A percentile compares a stretch with the other conserved stretches of the same genome.
Conservation (phyloP, 2,329 filamentous ascomycete species). For the Leptodontidium sp. region DNA sequence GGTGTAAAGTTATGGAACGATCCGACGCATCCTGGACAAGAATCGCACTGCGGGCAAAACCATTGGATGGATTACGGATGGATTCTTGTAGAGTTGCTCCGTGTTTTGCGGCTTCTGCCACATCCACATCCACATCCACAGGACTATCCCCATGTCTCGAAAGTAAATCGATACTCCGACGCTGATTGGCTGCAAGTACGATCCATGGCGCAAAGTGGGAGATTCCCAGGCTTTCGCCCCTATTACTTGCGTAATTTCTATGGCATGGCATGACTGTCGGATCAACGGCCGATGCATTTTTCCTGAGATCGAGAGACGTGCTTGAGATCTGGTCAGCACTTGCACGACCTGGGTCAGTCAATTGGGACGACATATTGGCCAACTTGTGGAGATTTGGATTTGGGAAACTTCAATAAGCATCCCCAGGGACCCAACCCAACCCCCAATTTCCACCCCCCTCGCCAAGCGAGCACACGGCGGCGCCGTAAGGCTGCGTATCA, state of each 20-base stretch:
- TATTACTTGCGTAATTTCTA: slow-evolving; percentile 20
- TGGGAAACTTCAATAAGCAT: background rate
- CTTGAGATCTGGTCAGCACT: slow-evolving; percentile 14
- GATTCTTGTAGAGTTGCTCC: background rate
- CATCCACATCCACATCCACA: background rate
- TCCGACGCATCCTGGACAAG: slow-evolving; percentile 1
- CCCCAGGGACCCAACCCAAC: too few species aligned
- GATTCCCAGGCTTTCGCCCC: slow-evolving; percentile 10
- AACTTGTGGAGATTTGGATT: too few species aligned
- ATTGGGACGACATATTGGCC: too few species aligned
- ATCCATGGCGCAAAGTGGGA: background rate
- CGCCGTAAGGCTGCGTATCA: background rate
- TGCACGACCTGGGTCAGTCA: background rate
- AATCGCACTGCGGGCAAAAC: background rate
- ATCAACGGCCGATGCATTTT: background rate
- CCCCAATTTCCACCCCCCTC: background rate
- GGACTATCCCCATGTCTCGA: slow-evolving; percentile 2
- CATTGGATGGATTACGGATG: slow-evolving; percentile 22
- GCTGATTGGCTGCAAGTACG: slow-evolving; percentile 23
- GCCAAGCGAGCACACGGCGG: slow-evolving; percentile 5
- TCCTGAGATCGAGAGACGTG: background rate
- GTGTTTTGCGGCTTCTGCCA: slow-evolving; percentile 5
- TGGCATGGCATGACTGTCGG: background rate
- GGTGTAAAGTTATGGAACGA: background rate
- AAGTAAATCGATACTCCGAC: background rate